These are phyloP conservation scores for Lactifluus rugatus DNA, from an alignment of 768 basidiomycete species.

Conservation along the genomic window DNA sequence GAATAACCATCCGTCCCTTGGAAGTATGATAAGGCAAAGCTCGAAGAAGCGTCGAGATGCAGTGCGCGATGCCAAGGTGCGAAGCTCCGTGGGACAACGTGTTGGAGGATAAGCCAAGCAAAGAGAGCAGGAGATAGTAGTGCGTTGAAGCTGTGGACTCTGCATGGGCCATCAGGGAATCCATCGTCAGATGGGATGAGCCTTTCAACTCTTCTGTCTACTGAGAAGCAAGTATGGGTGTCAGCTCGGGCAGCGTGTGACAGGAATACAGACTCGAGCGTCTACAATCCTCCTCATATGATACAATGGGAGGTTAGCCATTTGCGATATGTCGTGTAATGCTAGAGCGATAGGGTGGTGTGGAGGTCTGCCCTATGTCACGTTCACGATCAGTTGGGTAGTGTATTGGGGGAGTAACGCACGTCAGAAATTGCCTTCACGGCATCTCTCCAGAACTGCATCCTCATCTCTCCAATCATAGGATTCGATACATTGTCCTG, in stretches of 20 bases:
- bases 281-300: constrained; percentile 78
- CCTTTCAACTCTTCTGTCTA: constrained; percentile 60
- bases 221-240: background rate
- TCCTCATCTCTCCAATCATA: constrained; percentile 70
- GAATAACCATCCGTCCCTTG: constrained; percentile 63
- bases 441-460: constrained; percentile 84
- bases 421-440: constrained; percentile 60
- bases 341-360: constrained; percentile 76
- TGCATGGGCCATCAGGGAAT: constrained; percentile 60
- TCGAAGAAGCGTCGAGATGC: constrained; percentile 60
- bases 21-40: constrained; percentile 70
- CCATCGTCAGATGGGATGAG: constrained; percentile 55
- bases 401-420: constrained; percentile 21
- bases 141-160: constrained; percentile 75
- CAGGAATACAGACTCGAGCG: constrained; percentile 51
- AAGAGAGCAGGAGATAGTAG: constrained; percentile 64
- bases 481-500: constrained; percentile 69
- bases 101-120: constrained; percentile 44
- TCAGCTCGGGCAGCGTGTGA: background rate
- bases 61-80: constrained; percentile 70
- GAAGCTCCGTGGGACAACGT: constrained; percentile 68
- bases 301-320: constrained; percentile 50
- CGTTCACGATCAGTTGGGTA: constrained; percentile 17
- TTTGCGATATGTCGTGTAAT: constrained; percentile 45
- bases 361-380: constrained; percentile 57